phyloP scores from a whole-genome alignment of 768 basidiomycete species.

The Amanita muscaria region DNA sequence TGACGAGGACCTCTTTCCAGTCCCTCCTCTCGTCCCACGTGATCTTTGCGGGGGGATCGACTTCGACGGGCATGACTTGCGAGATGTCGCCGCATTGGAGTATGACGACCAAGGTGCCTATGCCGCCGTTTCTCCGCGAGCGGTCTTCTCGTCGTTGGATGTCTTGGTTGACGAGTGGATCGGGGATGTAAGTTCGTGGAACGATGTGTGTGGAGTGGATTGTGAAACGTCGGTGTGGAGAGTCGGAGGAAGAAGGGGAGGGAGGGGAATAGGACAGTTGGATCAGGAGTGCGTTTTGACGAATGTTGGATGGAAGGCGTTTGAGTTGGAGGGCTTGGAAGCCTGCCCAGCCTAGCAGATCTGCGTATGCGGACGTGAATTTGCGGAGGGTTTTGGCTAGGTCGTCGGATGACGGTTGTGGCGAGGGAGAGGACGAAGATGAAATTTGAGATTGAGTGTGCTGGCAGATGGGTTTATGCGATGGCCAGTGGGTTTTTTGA shows the following conservation, averaged over 20 bases:
- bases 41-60: constrained; percentile 70
- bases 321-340: constrained; percentile 82
- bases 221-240: constrained; percentile 52
- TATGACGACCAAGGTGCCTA: constrained; percentile 67
- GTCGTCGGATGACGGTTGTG: constrained; percentile 30
- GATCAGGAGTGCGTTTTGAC: constrained; percentile 67
- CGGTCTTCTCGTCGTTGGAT: constrained; percentile 76
- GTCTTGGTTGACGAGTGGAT: constrained; percentile 67
- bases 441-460: constrained; percentile 63
- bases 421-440: constrained; percentile 33
- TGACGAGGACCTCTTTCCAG: constrained; percentile 59
- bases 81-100: constrained; percentile 69
- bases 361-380: constrained; percentile 65
- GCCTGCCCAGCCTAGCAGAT: constrained; percentile 71
- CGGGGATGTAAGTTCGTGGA: constrained; percentile 61
- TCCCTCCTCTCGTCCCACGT: constrained; percentile 70
- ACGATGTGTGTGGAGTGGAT: constrained; percentile 38
- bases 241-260: neutral
- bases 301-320: constrained; percentile 68
- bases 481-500: constrained; percentile 70
- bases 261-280: constrained; percentile 44
- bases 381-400: constrained; percentile 67
- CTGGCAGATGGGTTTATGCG: constrained; percentile 72
- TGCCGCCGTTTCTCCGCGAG: constrained; percentile 65
- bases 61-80: constrained; percentile 83